Evolutionary conservation across 805 yeast genomes (phyloP).

Genomic region (Spathaspora hagerdaliae): DNA sequence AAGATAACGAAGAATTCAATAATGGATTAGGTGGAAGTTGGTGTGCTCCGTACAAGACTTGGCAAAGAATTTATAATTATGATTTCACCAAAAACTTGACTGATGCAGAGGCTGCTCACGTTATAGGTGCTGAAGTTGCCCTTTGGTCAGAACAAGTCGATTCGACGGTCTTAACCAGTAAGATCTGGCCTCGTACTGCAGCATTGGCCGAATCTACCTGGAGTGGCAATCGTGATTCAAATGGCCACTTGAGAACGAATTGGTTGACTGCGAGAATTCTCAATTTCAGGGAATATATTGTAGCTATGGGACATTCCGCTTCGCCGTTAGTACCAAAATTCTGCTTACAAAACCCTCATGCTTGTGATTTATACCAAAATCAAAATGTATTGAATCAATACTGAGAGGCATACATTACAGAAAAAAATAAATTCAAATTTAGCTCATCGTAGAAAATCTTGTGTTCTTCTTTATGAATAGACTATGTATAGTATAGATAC

Average conservation of each 20-base stretch:
- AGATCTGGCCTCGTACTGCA: constrained; percentile 39
- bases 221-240: constrained; percentile 34
- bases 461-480: no score
- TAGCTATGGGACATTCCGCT: constrained; percentile 28
- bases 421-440: no score
- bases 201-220: constrained; percentile 39
- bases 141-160: constrained; percentile 40
- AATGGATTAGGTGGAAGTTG: constrained; percentile 32
- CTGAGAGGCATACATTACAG: background rate
- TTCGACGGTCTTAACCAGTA: constrained; percentile 21
- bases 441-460: no score
- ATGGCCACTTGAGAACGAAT: constrained; percentile 24
- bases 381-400: constrained; percentile 7
- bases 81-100: constrained; percentile 31
- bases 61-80: constrained; percentile 38
- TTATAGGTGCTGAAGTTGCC: constrained; percentile 38
- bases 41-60: constrained; percentile 43
- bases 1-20: constrained; percentile 21
- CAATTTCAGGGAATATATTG: constrained; percentile 37
- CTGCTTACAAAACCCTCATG: constrained; percentile 33
- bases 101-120: constrained; percentile 20
- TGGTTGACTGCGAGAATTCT: constrained; percentile 30
- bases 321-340: constrained; percentile 34
- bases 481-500: background rate
- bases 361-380: constrained; percentile 26